Conservation (phyloP, 805 yeast species). For the Cyberlindnera xylosilytica region DNA sequence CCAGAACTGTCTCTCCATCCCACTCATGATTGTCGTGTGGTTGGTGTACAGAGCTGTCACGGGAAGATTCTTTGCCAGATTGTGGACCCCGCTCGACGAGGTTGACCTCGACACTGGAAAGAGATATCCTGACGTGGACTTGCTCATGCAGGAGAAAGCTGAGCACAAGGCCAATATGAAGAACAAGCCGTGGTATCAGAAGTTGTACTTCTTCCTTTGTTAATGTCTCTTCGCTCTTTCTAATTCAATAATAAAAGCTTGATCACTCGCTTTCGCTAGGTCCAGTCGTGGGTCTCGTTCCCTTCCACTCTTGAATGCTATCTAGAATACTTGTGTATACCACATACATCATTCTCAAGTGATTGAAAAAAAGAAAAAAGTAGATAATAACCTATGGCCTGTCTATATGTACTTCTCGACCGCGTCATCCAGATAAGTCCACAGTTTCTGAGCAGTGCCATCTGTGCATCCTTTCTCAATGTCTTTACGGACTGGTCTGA, state of each 20-base stretch:
- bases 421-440: neutral
- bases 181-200: slow-evolving; percentile 42
- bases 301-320: too few species aligned
- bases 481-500: slow-evolving; percentile 36
- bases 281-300: too few species aligned
- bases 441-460: slow-evolving; percentile 28
- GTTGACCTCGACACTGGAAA: slow-evolving; percentile 66
- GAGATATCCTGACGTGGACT: slow-evolving; percentile 57
- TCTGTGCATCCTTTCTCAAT: slow-evolving; percentile 31
- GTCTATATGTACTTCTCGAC: neutral
- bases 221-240: too few species aligned
- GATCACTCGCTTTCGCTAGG: too few species aligned
- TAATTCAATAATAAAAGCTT: too few species aligned
- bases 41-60: slow-evolving; percentile 26
- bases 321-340: too few species aligned
- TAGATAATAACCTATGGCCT: too few species aligned
- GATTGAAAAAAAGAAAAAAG: too few species aligned
- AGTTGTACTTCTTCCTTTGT: slow-evolving; percentile 54
- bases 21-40: slow-evolving; percentile 35
- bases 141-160: slow-evolving; percentile 50
- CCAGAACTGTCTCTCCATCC: slow-evolving; percentile 39
- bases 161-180: slow-evolving; percentile 50
- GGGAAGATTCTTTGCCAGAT: slow-evolving; percentile 37
- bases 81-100: slow-evolving; percentile 40
- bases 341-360: too few species aligned